A percentile compares a stretch with the other conserved stretches of the same genome.
Evolutionary conservation across 169 alveolate genomes (phyloP).

Genomic region (Cyclospora cayetanensis): DNA sequence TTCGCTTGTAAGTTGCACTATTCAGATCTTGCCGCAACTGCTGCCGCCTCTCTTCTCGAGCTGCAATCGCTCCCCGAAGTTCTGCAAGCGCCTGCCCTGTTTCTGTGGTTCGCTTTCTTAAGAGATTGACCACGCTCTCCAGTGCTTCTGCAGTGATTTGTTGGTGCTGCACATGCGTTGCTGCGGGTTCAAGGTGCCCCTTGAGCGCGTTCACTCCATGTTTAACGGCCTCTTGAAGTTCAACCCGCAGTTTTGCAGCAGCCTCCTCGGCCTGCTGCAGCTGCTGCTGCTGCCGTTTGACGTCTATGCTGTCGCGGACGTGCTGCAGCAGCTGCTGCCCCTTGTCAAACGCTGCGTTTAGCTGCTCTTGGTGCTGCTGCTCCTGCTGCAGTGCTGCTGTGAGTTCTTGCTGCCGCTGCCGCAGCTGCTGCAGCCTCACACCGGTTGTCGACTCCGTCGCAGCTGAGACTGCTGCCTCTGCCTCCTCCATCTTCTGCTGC

Average conservation of each 20-base stretch:
- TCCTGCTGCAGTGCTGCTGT: neutral
- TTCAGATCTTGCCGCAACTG: no score
- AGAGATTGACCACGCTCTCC: neutral
- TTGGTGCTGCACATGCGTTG: neutral
- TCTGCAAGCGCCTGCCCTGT: neutral
- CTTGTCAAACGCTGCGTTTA: neutral
- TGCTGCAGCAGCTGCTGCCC: neutral
- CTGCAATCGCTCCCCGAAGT: no score
- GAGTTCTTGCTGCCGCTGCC: neutral
- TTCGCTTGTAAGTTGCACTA: no score
- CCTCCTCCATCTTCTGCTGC: neutral
- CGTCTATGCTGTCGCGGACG: neutral
- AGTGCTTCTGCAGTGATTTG: neutral
- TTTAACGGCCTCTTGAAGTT: no score
- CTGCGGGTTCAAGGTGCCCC: neutral
- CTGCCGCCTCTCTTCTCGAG: no score
- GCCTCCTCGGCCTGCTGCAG: neutral
- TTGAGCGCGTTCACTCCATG: neutral
- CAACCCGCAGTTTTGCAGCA: no score
- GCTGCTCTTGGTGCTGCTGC: neutral
- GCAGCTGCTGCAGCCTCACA: neutral
- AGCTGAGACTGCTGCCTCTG: neutral
- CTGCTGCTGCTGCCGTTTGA: neutral
- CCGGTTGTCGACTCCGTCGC: neutral
- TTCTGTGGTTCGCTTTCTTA: neutral